Conservation (phyloP, 768 basidiomycete species). For the Termitomyces sp. region DNA sequence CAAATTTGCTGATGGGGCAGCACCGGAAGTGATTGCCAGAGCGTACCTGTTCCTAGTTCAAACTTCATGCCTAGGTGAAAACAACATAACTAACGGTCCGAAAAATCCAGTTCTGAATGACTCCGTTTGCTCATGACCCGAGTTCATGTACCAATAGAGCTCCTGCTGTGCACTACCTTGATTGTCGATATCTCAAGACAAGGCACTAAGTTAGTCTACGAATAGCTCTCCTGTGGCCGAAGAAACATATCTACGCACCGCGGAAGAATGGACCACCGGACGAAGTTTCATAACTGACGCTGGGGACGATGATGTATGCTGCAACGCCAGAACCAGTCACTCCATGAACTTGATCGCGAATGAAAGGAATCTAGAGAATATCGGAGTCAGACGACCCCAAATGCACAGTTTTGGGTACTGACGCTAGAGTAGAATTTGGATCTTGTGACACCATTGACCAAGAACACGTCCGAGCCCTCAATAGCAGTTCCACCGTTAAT, state of each 20-base stretch:
- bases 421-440: constrained; percentile 46
- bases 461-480: constrained; percentile 43
- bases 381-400: not conserved
- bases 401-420: constrained; percentile 4
- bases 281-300: constrained; percentile 38
- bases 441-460: constrained; percentile 38
- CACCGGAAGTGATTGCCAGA: constrained; percentile 35
- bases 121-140: constrained; percentile 40
- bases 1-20: constrained; percentile 33
- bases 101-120: constrained; percentile 40
- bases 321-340: constrained; percentile 41
- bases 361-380: constrained; percentile 35
- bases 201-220: not conserved
- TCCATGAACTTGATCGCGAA: constrained; percentile 45
- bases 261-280: constrained; percentile 49
- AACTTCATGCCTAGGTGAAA: not conserved
- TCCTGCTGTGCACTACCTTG: constrained; percentile 43
- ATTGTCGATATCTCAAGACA: constrained; percentile 36
- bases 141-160: constrained; percentile 46
- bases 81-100: constrained; percentile 30
- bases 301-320: constrained; percentile 40
- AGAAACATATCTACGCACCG: constrained; percentile 17
- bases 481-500: constrained; percentile 37
- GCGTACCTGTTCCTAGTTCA: constrained; percentile 27
- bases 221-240: not conserved